Evolutionary conservation across 164 flowering plant genomes (phyloP).

Genomic region (Stephania japonica): DNA sequence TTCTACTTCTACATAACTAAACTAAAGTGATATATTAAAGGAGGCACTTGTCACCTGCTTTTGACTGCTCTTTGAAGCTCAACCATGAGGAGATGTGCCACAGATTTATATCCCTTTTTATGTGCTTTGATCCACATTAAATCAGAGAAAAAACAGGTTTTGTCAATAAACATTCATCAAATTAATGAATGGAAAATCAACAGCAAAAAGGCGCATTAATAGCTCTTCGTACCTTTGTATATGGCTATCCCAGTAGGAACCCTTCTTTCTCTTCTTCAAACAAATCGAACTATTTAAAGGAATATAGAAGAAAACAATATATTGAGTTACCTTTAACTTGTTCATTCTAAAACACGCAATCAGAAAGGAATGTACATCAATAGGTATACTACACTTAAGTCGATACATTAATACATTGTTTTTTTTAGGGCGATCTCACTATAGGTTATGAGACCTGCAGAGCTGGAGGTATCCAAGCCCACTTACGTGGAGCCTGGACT

Average conservation of each 20-base stretch:
- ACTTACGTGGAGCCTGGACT: too few relatives aligned
- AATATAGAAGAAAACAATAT: not conserved
- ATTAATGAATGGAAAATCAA: not conserved
- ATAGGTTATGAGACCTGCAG: too few relatives aligned
- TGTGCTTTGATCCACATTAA: slow-evolving; percentile 25
- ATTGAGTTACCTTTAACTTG: too few relatives aligned
- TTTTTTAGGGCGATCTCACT: too few relatives aligned
- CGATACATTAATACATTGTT: too few relatives aligned
- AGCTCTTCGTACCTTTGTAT: slow-evolving; percentile 31
- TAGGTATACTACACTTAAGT: too few relatives aligned
- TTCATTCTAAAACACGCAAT: not conserved
- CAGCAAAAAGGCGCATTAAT: not conserved
- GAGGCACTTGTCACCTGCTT: not conserved
- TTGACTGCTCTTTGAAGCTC: slow-evolving; percentile 27
- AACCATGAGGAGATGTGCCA: slow-evolving; percentile 51
- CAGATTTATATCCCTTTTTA: slow-evolving; percentile 46
- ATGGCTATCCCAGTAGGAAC: slow-evolving; percentile 60
- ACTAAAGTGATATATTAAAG: not conserved
- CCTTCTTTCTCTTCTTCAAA: slow-evolving; percentile 45
- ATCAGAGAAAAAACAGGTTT: not conserved
- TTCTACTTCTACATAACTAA: too few relatives aligned
- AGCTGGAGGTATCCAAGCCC: too few relatives aligned
- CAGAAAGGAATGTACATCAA: not conserved
- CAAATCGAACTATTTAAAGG: slow-evolving; percentile 38
- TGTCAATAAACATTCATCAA: not conserved